Evolutionary conservation across 2,329 filamentous ascomycete genomes (phyloP), one percentile per base, ranked within the genome.

Genomic region (Curvularia verruculosa): DNA sequence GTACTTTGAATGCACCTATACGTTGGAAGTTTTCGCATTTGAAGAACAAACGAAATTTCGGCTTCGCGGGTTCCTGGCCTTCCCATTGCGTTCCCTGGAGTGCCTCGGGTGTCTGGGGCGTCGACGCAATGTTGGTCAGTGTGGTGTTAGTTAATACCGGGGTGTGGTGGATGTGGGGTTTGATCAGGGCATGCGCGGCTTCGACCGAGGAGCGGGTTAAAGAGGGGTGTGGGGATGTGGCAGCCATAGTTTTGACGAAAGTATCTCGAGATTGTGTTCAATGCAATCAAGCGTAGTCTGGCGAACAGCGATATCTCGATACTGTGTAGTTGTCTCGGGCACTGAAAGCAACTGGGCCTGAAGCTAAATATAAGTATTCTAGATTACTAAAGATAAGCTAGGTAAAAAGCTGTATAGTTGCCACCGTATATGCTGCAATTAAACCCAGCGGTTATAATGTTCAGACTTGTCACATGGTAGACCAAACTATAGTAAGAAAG

Each of bases 1-100:
- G 83, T 15, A 87, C 89, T 79, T 98, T 98, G 82, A 98, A 98
- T 1, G 94, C 94, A 49, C 94, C 95, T 52, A 96, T 87, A 53
- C 87, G 87, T 80, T 98, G 95, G 56, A 91, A 81, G 76, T 97
- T 97, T 81, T 98, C 94, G 77, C 92, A 96, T 80, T 98, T 98
- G 85, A 98, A 96, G 81, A 91, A 95, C 50, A 98, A 82, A 12
- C 86, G 82, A 37, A 96, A 79, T 48, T 79, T 85, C 0, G 92
- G 92, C 3, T 74, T 79, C 1, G 89, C 85, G 0, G 87, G 83
- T n/a, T 73, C 70, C 37, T 82, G 78, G 5, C 83, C 84, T 65
- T 84, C 81, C 79, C 83, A 87, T 62, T 79, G 76, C 3, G 87
- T 89, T 13, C 81, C 84, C 43, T 75, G 68, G 0, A 89, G 79